phyloP scores from a whole-genome alignment of 2,329 filamentous ascomycete species.

The Dactylellina haptotyla region DNA sequence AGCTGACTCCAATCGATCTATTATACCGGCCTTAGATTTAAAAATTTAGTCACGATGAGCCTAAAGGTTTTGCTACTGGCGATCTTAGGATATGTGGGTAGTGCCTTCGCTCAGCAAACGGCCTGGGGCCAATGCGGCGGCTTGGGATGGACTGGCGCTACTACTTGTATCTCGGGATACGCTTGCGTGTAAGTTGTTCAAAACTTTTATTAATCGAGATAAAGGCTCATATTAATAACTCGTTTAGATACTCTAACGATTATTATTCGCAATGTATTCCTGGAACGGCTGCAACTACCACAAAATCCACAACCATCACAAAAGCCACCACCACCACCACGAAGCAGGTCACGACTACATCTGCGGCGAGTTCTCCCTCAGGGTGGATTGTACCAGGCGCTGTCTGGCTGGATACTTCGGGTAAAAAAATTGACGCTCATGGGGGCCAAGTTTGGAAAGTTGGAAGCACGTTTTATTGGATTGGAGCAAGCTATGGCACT shows the following conservation, averaged over 20 bases:
- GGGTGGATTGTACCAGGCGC: background rate
- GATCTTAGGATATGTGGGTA: background rate
- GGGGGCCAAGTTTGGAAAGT: background rate
- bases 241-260: background rate
- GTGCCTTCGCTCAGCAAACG: background rate
- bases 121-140: conserved; percentile 7
- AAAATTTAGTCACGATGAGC: background rate
- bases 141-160: background rate
- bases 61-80: background rate
- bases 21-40: no score
- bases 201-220: background rate
- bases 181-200: background rate
- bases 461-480: background rate
- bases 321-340: background rate
- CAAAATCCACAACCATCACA: background rate
- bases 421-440: background rate
- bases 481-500: background rate
- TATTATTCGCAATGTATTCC: background rate
- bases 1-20: no score
- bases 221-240: background rate
- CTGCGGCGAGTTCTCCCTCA: background rate
- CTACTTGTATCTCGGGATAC: background rate
- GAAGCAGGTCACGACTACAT: background rate
- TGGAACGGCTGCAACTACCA: background rate
- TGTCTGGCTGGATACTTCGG: background rate